These are phyloP conservation scores for Boechera stricta DNA, from an alignment of 345 rosid genomes.

Conservation along the genomic window DNA sequence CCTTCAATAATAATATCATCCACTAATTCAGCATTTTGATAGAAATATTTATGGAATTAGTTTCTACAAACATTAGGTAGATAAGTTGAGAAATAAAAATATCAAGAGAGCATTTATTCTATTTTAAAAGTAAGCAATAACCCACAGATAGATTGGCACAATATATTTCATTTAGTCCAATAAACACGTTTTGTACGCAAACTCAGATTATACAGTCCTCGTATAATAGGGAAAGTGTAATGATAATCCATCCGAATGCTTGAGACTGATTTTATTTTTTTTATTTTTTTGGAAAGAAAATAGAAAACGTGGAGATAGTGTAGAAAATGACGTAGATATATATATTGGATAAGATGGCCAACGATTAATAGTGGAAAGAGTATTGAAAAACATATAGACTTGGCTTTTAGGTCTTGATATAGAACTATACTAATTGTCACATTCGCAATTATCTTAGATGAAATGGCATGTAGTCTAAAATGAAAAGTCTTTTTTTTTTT, in stretches of 20 bases:
- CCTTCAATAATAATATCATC: neutral
- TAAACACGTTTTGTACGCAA: slow-evolving; percentile 12
- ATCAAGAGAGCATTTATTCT: neutral
- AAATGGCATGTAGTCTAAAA: slow-evolving; percentile 29
- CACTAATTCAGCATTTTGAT: neutral
- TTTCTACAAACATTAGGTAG: slow-evolving; percentile 11
- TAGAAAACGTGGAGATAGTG: slow-evolving; percentile 13
- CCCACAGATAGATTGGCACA: neutral
- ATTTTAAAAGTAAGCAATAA: neutral
- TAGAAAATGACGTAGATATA: neutral
- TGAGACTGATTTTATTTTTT: neutral
- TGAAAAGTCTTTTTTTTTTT: slow-evolving; percentile 18
- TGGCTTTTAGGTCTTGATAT: slow-evolving; percentile 24
- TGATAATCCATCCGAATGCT: neutral
- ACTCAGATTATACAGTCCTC: neutral
- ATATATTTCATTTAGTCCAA: slow-evolving; percentile 7
- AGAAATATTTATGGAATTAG: neutral
- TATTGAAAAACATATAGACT: slow-evolving; percentile 7
- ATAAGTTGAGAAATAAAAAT: neutral
- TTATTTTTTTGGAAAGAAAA: neutral
- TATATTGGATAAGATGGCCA: slow-evolving; percentile 38
- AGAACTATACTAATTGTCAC: neutral
- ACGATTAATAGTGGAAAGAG: slow-evolving; percentile 1
- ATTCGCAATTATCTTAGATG: neutral
- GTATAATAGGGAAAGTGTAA: neutral